Conservation (phyloP, 2,329 filamentous ascomycete species). For the Fusarium sarcochroum region DNA sequence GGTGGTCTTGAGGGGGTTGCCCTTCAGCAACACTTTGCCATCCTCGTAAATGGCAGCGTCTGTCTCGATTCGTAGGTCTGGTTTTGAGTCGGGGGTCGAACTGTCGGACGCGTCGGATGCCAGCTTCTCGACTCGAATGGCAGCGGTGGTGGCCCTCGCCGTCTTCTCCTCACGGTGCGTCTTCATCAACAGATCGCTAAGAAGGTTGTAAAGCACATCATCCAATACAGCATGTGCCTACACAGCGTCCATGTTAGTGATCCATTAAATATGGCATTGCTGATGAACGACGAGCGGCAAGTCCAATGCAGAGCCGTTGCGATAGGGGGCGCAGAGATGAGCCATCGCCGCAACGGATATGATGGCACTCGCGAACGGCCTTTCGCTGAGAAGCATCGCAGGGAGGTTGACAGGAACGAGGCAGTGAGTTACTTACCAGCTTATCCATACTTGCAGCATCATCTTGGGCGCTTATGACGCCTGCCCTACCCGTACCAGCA, state of each 20-base stretch:
- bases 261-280: slow-evolving; percentile 9
- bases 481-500: slow-evolving; percentile 67
- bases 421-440: slow-evolving; percentile 64
- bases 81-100: slow-evolving; percentile 66
- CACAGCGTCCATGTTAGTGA: slow-evolving; percentile 36
- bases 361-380: slow-evolving; percentile 14
- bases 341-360: slow-evolving; percentile 15
- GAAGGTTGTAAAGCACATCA: slow-evolving; percentile 81
- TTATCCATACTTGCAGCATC: slow-evolving; percentile 69
- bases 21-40: slow-evolving; percentile 76
- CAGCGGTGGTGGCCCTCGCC: slow-evolving; percentile 75
- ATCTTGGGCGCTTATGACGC: slow-evolving; percentile 67
- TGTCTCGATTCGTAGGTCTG: slow-evolving; percentile 73
- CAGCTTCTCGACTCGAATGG: slow-evolving; percentile 74
- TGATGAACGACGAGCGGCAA: not conserved
- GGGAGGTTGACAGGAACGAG: slow-evolving; percentile 22
- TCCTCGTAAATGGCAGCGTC: slow-evolving; percentile 79
- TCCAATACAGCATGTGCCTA: slow-evolving; percentile 78
- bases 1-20: slow-evolving; percentile 79
- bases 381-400: slow-evolving; percentile 27
- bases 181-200: slow-evolving; percentile 81
- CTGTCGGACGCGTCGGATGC: slow-evolving; percentile 69
- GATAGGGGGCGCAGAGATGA: slow-evolving; percentile 32
- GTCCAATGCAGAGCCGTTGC: slow-evolving; percentile 14
- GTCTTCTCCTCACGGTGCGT: slow-evolving; percentile 85